These are phyloP conservation scores for Termitomyces titanicus DNA, from an alignment of 768 basidiomycete genomes.

Conservation along the genomic window DNA sequence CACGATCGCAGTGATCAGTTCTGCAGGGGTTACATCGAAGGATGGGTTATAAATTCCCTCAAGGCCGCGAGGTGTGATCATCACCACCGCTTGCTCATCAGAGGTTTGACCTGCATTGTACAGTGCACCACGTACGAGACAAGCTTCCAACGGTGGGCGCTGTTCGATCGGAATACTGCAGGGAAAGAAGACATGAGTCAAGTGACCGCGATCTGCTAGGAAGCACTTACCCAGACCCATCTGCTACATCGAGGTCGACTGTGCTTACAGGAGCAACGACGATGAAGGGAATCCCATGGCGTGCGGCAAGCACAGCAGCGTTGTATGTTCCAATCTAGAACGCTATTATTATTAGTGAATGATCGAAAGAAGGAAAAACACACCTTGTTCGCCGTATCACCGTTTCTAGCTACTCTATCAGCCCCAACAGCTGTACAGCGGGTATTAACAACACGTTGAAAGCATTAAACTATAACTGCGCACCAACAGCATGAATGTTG, in stretches of 20 bases:
- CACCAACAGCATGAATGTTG: constrained; percentile 77
- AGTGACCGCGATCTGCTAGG: not conserved
- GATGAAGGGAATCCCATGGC: constrained; percentile 87
- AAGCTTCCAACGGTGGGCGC: constrained; percentile 82
- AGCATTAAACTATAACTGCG: constrained; percentile 15
- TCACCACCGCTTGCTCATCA: constrained; percentile 69
- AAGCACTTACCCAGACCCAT: constrained; percentile 58
- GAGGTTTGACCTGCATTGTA: constrained; percentile 46
- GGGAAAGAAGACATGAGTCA: constrained; percentile 5
- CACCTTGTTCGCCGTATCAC: constrained; percentile 95
- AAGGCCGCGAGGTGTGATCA: constrained; percentile 72
- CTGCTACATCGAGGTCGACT: constrained; percentile 75
- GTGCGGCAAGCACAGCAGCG: constrained; percentile 85
- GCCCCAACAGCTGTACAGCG: constrained; percentile 78
- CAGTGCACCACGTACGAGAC: constrained; percentile 79
- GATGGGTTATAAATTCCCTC: constrained; percentile 86
- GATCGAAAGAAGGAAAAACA: not conserved
- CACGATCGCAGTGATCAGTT: constrained; percentile 90
- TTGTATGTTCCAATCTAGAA: constrained; percentile 89
- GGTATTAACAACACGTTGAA: not conserved
- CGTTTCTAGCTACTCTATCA: constrained; percentile 86
- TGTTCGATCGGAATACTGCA: constrained; percentile 88
- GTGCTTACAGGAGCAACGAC: constrained; percentile 93
- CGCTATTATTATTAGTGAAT: not conserved
- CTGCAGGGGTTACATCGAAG: constrained; percentile 95